A percentile compares a stretch with the other conserved stretches of the same genome.
Evolutionary conservation across 768 basidiomycete genomes (phyloP).

Genomic region (Rossbeevera mucosa): DNA sequence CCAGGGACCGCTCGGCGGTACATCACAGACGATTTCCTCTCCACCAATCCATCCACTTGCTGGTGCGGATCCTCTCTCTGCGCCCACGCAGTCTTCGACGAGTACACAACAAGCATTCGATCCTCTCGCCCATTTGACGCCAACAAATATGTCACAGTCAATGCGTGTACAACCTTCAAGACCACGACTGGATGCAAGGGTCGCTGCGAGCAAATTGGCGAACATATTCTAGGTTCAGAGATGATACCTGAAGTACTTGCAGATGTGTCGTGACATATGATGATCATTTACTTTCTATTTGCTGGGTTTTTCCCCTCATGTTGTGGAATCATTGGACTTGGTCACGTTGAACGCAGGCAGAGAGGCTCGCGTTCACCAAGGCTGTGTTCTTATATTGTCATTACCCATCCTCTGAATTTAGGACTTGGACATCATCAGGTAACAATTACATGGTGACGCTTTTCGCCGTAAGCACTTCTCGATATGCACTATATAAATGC

Average conservation of each 20-base stretch:
- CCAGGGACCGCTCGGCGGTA: constrained; percentile 18
- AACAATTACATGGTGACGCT: not conserved
- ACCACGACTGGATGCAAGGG: constrained; percentile 74
- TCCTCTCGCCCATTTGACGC: constrained; percentile 57
- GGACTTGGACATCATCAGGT: not conserved
- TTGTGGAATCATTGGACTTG: constrained; percentile 8
- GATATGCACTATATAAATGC: not conserved
- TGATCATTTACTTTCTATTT: constrained; percentile 10
- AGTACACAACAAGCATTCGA: constrained; percentile 41
- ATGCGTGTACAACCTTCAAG: constrained; percentile 67
- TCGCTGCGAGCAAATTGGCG: constrained; percentile 85
- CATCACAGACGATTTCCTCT: constrained; percentile 5
- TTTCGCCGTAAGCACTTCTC: not conserved
- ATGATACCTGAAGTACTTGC: not conserved
- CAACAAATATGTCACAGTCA: constrained; percentile 69
- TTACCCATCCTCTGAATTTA: not conserved
- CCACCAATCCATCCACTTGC: constrained; percentile 18
- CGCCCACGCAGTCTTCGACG: constrained; percentile 2
- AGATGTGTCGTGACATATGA: constrained; percentile 4
- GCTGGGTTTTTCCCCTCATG: constrained; percentile 16
- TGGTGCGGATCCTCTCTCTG: constrained; percentile 12
- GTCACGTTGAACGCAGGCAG: not conserved
- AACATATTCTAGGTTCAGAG: constrained; percentile 67
- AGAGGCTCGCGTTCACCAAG: not conserved
- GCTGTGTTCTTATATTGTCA: constrained; percentile 1